Evolutionary conservation across 2,329 filamentous ascomycete genomes (phyloP), one percentile per base, ranked within the genome.

Genomic region (Bipolaris gigantea): DNA sequence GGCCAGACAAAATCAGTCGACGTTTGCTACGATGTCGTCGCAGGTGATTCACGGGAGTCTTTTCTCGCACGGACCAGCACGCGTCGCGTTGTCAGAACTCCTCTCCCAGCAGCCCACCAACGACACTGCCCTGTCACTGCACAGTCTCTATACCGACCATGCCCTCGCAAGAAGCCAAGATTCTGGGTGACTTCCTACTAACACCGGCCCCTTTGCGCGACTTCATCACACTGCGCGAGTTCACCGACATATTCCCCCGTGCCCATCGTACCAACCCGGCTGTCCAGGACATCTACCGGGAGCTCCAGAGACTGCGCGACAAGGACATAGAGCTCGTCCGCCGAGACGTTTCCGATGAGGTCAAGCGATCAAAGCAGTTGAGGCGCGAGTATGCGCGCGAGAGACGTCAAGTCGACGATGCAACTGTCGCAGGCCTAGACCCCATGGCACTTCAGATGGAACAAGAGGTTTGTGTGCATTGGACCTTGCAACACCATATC

Each of bases 141-240:
- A 32, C 56, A 15, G 32, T 36, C 27, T 8, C 46, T 49, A 41
- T 38, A 16, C 48, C 48, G 33, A 58, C 59, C 56, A 91, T 92
- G 88, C 79, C 89, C 3, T 86, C 88, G 8, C 87, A 86, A 40
- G 92, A 96, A 77, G 80, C 84, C 51, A 83, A 85, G 25, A 89
- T 96, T 60, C 83, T 96, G 47, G 81, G 81, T 66, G 87, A 88
- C 74, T 95, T 93, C 72, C 84, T 96, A 54, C 83, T 95, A 33
- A 81, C 87, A 27, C 89, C 91, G 11, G 87, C 90, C 7, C 82
- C 88, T 25, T 80, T 96, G 34, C 87, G 89, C 38, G 83, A 87
- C 59, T 83, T 92, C 67, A 79, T 92, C 62, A 87, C 90, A 7
- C 81, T 92, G 42, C 81, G 86, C 53, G 84, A 90, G 61, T 96